Evolutionary conservation across 1,284 basidiomycete genomes (phyloP), one percentile per base, ranked within the genome.

Genomic region (Trametes sp.): DNA sequence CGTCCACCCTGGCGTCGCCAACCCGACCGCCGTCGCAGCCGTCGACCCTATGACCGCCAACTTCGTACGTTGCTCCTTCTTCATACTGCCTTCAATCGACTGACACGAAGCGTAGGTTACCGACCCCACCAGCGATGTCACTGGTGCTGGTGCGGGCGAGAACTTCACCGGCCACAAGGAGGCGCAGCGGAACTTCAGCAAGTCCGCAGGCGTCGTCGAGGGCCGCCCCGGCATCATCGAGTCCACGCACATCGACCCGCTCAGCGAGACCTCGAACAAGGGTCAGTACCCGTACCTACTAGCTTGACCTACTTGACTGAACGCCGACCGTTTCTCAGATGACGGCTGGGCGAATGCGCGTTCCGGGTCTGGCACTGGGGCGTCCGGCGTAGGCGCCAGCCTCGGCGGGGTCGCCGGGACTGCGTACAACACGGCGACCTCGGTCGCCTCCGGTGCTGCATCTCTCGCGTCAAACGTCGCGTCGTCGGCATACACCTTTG

Each of bases 181-280:
- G 24, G 80, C 81, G 13, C 62, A 66, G 56, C 77, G 76, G 26
- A 74, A 72, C 48, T 76, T 81, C 70, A 79, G 74, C 56, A 60
- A 78, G 59, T 74, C 76, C 4, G 77, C 82, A 1, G 81, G 82
- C 35, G 82, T 83, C 50, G 73, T 82, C 51, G 84, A 86, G 70
- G 80, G 77, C n/a, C 78, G 78, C 13, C 82, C 83, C 8, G 82
- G 83, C 19, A 83, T 85, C 66, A 84, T 86, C 67, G 83, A 86
- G 72, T 72, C 77, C 29, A 74, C 82, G 16, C 76, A 84, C 63
- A 83, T 85, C 58, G 82, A 82, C 61, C 84, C 83, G 19, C 71
- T 85, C 63, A 79, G 78, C 64, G 78, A 83, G 59, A 77, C 78
- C 62, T 80, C 80, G 6, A 80, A 79, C 65, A 78, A 80, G 69